Base-by-base conservation (phyloP, 2,329 filamentous ascomycete species). In the Penicillium sp. region DNA sequence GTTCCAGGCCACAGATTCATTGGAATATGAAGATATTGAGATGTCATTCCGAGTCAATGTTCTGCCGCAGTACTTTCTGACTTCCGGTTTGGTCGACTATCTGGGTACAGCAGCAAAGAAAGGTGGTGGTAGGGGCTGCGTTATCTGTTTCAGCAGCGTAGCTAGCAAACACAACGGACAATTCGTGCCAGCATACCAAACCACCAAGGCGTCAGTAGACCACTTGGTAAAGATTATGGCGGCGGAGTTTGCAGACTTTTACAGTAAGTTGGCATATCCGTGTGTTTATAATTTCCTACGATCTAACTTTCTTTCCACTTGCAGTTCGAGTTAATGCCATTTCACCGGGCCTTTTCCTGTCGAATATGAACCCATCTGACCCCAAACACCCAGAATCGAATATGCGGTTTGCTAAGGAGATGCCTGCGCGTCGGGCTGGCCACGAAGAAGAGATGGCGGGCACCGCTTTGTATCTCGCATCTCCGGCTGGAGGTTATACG, bases 141-240 rank as follows among this genome's bases (percentile, higher is more conserved):
- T 65, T 14, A 57, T 65, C 6, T 47, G 59, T n/a, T 64, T 65
- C 43, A 61, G 59, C 55, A 64, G 62, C 43, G 56, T 58, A 5
- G 63, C 64, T 26, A 63, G 60, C 43, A 57, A 60, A 18, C 62
- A 64, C 53, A 62, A 61, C 47, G 38, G 45, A 23, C 61, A 62
- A 50, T 62, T 61, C 45, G 56, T 60, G 5, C 60, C 62, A 5
- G 45, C 40, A 3, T 62, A 61, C 46, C 61, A 62, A 24, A 58
- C 59, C 2, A 53, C 61, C 9, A 62, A 62, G 52, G 53, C 53
- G 2, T 28, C 53, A 16, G 46, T 55, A 0, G 53, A 55, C 20
- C 53, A 55, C 21, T 14, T 55, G 30, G 53, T 55, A 9, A 42
- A 30, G 6, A 55, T 55, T 11, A 48, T 55, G 33, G 53, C 53